Base-by-base conservation (phyloP, 768 basidiomycete species). In the Agaricus subrufescens region DNA sequence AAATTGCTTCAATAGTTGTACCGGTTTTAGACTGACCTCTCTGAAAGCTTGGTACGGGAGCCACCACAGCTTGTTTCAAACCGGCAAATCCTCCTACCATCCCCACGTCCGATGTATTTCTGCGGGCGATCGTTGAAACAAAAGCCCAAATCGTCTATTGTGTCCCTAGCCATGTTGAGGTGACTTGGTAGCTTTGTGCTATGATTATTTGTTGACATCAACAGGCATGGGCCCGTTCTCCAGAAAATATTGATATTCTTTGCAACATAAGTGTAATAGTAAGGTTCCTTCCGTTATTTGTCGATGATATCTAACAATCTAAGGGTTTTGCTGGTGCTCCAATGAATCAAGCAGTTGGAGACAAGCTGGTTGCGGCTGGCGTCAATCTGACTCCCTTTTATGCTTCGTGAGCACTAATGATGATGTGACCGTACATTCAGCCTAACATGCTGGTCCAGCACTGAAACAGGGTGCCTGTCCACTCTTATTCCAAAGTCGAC, bases 391-490 rank as follows among this genome's bases (percentile, higher is more conserved):
- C 54, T 4, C 63, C 61, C 5, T 55, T 69, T 19, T 79, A 74
- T 50, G 78, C 74, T n/a, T 57, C 66, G 64, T 77, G 50, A 58
- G 72, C 63, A 19, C 19, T 19, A 19, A 2, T 46, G 11, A 34
- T 46, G 45, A n/a, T 29, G 11, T 34, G 8, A 34, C 34, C 34
- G 8, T 8, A 58, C 19, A 19, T 19, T 19, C 29, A 12, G 8
- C 19, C 23, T n/a, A 5, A 25, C 23, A 4, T 11, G 23, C 45
- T 46, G 4, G 8, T 44, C 2, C 10, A 50, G 48, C 14, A 50
- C 48, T 14, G 48, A 50, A 34, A n/a, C 48, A 3, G 48, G 48
- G 6, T 50, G 48, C 15, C 34, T 38, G 31, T 50, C 25, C 25
- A 34, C n/a, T 34, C 48, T 31, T 19, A 37, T 50, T 23, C 15